phyloP scores from a whole-genome alignment of 2,329 filamentous ascomycete genomes.

The Penicillium sp. region DNA sequence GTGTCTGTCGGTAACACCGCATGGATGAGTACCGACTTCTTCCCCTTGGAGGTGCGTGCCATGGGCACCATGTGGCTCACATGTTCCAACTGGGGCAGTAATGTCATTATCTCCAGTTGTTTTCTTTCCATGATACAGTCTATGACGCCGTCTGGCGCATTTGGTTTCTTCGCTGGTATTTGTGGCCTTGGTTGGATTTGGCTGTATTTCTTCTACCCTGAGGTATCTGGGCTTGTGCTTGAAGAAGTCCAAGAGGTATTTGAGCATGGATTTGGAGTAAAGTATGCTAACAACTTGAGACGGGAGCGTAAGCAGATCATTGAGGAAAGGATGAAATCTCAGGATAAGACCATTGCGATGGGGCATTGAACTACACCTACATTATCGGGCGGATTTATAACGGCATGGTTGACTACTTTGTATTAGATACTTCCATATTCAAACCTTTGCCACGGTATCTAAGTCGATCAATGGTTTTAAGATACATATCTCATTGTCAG shows the following conservation, averaged over 20 bases:
- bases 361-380: slow-evolving; percentile 25
- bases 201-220: slow-evolving; percentile 29
- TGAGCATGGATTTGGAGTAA: slow-evolving; percentile 51
- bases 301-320: slow-evolving; percentile 35
- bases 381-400: not conserved
- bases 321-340: slow-evolving; percentile 24
- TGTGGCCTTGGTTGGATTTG: slow-evolving; percentile 49
- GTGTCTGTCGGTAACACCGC: slow-evolving; percentile 52
- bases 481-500: slow-evolving; percentile 10
- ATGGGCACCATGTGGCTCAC: slow-evolving; percentile 54
- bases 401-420: not conserved
- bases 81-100: slow-evolving; percentile 49
- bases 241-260: slow-evolving; percentile 50
- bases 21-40: slow-evolving; percentile 53
- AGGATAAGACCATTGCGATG: slow-evolving; percentile 11
- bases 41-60: slow-evolving; percentile 51
- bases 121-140: slow-evolving; percentile 54
- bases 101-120: slow-evolving; percentile 53
- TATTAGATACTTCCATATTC: not conserved
- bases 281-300: slow-evolving; percentile 42
- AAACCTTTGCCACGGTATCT: not conserved
- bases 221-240: slow-evolving; percentile 23
- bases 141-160: slow-evolving; percentile 53
- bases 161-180: slow-evolving; percentile 55
- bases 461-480: not conserved